These are phyloP conservation scores for Malania oleifera DNA, from an alignment of 164 flowering plant genomes.

Conservation along the genomic window DNA sequence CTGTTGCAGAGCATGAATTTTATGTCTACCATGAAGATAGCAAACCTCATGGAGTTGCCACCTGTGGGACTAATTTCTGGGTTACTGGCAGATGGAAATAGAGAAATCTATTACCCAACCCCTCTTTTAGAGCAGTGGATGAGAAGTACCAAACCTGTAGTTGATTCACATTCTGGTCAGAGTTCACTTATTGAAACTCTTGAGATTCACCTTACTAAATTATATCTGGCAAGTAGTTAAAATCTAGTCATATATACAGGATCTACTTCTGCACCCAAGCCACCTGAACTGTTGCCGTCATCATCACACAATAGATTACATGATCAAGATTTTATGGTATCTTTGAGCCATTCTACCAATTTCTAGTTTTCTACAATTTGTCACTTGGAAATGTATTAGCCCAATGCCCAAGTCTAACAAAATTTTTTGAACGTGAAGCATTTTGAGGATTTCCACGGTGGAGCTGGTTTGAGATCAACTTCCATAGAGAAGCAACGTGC, in stretches of 20 bases:
- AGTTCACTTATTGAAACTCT: conserved; percentile 8
- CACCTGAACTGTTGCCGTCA: conserved; percentile 52
- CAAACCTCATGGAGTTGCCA: conserved; percentile 59
- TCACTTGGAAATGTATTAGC: not conserved
- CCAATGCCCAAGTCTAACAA: conserved; percentile 4
- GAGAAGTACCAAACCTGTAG: conserved; percentile 37
- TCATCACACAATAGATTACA: conserved; percentile 28
- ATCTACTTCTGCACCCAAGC: conserved; percentile 36
- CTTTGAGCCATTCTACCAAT: conserved; percentile 33
- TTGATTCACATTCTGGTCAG: conserved; percentile 59
- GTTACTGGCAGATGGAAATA: conserved; percentile 25
- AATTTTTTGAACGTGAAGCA: conserved; percentile 36
- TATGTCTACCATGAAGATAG: conserved; percentile 38
- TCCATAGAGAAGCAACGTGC: conserved; percentile 44
- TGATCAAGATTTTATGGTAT: conserved; percentile 23
- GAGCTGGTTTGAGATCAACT: conserved; percentile 33
- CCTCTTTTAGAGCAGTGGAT: conserved; percentile 57
- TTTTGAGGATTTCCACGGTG: conserved; percentile 45
- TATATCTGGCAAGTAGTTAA: not conserved
- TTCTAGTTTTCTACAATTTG: not conserved
- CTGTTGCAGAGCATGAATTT: conserved; percentile 26
- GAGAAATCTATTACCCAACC: conserved; percentile 46
- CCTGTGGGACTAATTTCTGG: conserved; percentile 43
- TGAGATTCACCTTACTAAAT: not conserved
- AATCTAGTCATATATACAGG: conserved; percentile 26